These are phyloP conservation scores for Termitomyces sp. DNA, from an alignment of 768 basidiomycete species.

Conservation along the genomic window DNA sequence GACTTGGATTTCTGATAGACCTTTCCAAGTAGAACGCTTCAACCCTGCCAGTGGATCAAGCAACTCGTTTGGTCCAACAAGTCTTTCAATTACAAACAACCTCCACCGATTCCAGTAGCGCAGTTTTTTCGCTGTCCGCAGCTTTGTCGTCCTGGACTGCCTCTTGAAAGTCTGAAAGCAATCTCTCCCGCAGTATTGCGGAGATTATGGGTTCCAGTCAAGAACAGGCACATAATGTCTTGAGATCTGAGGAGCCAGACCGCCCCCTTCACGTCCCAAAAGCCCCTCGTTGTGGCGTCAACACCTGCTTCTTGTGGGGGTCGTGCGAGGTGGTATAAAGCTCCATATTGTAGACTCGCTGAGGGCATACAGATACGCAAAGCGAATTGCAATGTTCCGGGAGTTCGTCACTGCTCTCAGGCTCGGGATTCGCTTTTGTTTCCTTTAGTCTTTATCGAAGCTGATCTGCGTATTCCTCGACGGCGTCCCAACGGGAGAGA, in stretches of 20 bases:
- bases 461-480: constrained; percentile 2
- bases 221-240: constrained; percentile 8
- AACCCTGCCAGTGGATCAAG: constrained; percentile 3
- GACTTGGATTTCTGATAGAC: not conserved
- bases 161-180: constrained; percentile 1
- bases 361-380: constrained; percentile 7
- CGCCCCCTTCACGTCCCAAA: constrained; percentile 4
- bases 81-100: constrained; percentile 4
- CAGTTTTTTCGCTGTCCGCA: constrained; percentile 1
- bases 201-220: constrained; percentile 2
- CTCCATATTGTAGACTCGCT: not conserved
- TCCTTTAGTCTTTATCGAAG: constrained; percentile 2
- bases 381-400: constrained; percentile 8
- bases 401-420: constrained; percentile 5
- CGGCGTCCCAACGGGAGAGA: constrained; percentile 6
- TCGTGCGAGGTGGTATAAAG: constrained; percentile 14
- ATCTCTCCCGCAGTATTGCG: not conserved
- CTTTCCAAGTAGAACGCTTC: constrained; percentile 1
- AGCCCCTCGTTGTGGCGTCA: not conserved
- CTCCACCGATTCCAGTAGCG: constrained; percentile 11
- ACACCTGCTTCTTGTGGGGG: constrained; percentile 8
- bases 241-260: constrained; percentile 7
- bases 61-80: constrained; percentile 6
- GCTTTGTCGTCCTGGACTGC: not conserved
- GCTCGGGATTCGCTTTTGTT: not conserved